A percentile compares a stretch with the other conserved stretches of the same genome.
phyloP scores from a whole-genome alignment of 345 rosid species.

The Gynandropsis gynandra region DNA sequence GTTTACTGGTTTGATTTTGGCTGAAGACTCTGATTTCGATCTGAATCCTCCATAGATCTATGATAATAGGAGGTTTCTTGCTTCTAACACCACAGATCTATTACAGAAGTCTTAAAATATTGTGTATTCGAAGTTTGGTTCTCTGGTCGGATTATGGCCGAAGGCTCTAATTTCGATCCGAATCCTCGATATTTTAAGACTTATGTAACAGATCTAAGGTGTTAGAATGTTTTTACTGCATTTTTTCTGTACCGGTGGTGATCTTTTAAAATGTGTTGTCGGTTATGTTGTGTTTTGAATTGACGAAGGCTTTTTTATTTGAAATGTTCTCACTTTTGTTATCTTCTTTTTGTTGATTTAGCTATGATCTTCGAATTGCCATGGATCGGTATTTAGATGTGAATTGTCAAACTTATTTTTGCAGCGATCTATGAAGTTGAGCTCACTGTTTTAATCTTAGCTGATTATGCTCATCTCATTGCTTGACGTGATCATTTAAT shows the following conservation, averaged over 20 bases:
- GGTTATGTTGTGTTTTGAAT: no score
- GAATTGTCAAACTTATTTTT: constrained; percentile 1
- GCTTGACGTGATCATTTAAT: not conserved
- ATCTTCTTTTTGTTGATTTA: no score
- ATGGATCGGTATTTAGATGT: not conserved
- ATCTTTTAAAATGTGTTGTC: no score
- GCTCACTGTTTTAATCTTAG: not conserved
- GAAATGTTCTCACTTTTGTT: no score
- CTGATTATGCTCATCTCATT: not conserved
- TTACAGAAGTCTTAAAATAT: constrained; percentile 1
- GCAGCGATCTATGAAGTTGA: constrained; percentile 16
- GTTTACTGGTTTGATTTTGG: no score
- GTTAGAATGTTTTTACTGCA: not conserved
- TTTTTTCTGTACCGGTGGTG: no score
- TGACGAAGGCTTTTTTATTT: no score
- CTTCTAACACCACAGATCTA: constrained; percentile 25
- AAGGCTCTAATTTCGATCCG: constrained; percentile 16
- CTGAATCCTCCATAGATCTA: no score
- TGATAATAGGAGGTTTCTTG: no score
- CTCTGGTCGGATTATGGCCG: not conserved
- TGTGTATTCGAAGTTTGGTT: not conserved
- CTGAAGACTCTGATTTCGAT: no score
- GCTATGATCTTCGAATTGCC: constrained; percentile 18
- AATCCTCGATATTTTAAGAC: constrained; percentile 6
- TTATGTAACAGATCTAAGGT: constrained; percentile 18